Evolutionary conservation across 495 filamentous ascomycete genomes (phyloP), one percentile per base, ranked within the genome.

Genomic region (Penicillium longicatenatum): DNA sequence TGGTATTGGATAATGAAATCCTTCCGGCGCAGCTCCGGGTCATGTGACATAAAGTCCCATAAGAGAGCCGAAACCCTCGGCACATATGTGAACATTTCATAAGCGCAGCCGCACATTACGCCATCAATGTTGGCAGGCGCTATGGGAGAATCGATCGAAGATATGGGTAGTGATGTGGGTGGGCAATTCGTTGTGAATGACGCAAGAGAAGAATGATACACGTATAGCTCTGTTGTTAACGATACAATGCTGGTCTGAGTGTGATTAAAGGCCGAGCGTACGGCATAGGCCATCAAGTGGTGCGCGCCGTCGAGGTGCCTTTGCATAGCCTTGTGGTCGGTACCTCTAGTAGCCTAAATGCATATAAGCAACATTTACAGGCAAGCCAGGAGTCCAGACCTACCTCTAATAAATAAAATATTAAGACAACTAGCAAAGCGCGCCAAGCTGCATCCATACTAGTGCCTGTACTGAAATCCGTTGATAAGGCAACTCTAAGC

Each of bases 391-490:
- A 20, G 22, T 16, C 37, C 4, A 29, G 19, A 4, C 60, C 31
- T 63, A 52, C 60, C 60, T 63, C 60, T 35, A 63, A 20, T 50
- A 63, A 52, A 52, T 63, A 63, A 29, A 63, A 59, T 59, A 63
- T 52, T 17, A 63, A 55, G n/a, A 63, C 60, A 35, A 63, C 47
- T 37, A 63, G 42, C 5, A 63, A 45, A 43, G 51, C 51, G 20
- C 56, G 55, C 52, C 55, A 59, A 29, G 48, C 60, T 35, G 51
- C 52, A 51, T 59, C 60, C 42, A 55, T 42, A 29, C 26, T 52
- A 52, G 30, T 45, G 4, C 17, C 41, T 7, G 35, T 30, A 7
- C 17, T 37, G n/a, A 43, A 52, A 30, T 33, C 20, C 22, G 42
- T 39, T 9, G 60, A 52, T 9, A 63, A 42, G 3, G 45, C 45